A percentile compares a stretch with the other conserved stretches of the same genome.
Conservation (phyloP, 257 asterid genomes). For the Anisodus acutangulus region DNA sequence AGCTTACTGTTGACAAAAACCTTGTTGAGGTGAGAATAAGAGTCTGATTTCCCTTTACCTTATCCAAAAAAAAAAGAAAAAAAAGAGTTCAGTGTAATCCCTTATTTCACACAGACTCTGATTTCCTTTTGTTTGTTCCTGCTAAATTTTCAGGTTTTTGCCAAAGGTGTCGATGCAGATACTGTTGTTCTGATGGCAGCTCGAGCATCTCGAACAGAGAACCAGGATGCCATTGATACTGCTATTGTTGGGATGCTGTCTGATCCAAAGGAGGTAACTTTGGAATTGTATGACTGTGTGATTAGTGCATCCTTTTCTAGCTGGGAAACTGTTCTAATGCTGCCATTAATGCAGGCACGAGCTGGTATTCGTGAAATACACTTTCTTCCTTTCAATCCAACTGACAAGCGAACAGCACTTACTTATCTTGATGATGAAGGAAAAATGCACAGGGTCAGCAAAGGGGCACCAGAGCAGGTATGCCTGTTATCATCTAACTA, state of each 20-base stretch:
- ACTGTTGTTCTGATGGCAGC: constrained; percentile 98
- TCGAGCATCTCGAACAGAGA: constrained; percentile 91
- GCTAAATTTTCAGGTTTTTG: constrained; percentile 59
- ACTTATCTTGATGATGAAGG: constrained; percentile 84
- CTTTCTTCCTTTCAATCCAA: constrained; percentile 96
- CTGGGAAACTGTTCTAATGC: background rate
- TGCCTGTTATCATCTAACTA: constrained; percentile 3
- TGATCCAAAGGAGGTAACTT: constrained; percentile 92
- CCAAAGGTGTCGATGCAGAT: constrained; percentile 88
- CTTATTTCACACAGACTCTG: background rate
- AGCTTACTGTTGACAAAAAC: constrained; percentile 95
- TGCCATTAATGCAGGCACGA: constrained; percentile 62
- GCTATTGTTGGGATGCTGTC: constrained; percentile 98
- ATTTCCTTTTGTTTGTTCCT: background rate
- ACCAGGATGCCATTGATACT: constrained; percentile 94
- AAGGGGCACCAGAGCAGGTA: constrained; percentile 99
- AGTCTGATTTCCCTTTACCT: no score
- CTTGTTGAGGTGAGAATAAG: constrained; percentile 72
- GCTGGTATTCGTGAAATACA: constrained; percentile 94
- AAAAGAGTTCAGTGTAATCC: background rate
- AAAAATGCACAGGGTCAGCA: constrained; percentile 96
- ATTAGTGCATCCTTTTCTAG: background rate
- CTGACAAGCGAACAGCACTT: constrained; percentile 92
- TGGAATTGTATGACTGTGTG: background rate
- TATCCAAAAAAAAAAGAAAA: no score